Percentiles rank a stretch among this genome's conserved stretches.
These are phyloP conservation scores for Bipolaris bicolor DNA, from an alignment of 2,329 filamentous ascomycete genomes.

Conservation along the genomic window DNA sequence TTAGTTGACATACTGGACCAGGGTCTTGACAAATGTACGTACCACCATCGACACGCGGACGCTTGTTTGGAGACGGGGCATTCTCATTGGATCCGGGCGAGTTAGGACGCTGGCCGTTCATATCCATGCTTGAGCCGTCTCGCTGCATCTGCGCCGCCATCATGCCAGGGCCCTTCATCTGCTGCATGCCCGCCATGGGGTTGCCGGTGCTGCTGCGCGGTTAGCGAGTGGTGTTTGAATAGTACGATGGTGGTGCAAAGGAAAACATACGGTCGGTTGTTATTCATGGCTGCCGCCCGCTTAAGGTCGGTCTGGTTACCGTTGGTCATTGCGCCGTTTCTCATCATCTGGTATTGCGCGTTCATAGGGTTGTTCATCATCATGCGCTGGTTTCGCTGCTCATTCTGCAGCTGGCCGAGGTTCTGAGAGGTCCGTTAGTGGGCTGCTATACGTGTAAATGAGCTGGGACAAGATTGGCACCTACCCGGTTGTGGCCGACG, in stretches of 20 bases:
- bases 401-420: conserved; percentile 75
- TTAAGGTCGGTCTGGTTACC: conserved; percentile 67
- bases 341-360: conserved; percentile 65
- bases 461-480: conserved; percentile 25
- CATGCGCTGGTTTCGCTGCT: conserved; percentile 69
- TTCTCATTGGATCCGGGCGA: conserved; percentile 86
- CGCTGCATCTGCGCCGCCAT: conserved; percentile 81
- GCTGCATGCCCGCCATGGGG: conserved; percentile 70
- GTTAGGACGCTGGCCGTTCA: conserved; percentile 75
- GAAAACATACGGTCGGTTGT: conserved; percentile 71
- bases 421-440: conserved; percentile 54
- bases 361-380: conserved; percentile 67
- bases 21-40: conserved; percentile 60
- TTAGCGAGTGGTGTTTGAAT: conserved; percentile 16
- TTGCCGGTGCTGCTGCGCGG: conserved; percentile 31
- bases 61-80: conserved; percentile 89
- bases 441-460: neutral
- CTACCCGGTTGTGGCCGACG: conserved; percentile 81
- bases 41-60: conserved; percentile 79
- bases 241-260: neutral
- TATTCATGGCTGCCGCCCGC: conserved; percentile 80
- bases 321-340: conserved; percentile 62
- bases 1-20: conserved; percentile 54
- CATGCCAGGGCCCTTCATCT: conserved; percentile 59
- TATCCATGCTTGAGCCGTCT: conserved; percentile 85